Percentiles rank a stretch among this genome's conserved stretches.
Conservation (phyloP, 192 early-diverging fungal genomes). For the Coemansia umbellata region DNA sequence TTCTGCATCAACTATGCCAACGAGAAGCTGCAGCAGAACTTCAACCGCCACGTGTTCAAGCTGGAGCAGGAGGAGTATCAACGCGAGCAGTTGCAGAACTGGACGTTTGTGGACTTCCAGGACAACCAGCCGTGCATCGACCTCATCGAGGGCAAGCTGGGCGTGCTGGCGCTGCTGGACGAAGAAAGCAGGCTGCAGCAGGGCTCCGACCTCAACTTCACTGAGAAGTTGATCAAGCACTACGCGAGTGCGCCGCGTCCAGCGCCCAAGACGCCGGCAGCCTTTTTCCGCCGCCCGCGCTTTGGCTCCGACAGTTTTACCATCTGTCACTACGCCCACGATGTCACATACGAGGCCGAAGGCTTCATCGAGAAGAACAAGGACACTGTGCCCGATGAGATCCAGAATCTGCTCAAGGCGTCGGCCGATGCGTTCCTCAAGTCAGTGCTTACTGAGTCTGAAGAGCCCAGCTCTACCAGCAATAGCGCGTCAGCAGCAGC, state of each 20-base stretch:
- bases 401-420: slow-evolving; percentile 73
- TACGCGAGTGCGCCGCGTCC: slow-evolving; percentile 45
- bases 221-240: slow-evolving; percentile 86
- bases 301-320: slow-evolving; percentile 87
- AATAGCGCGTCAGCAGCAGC: neutral
- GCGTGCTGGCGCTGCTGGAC: slow-evolving; percentile 93
- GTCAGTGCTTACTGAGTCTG: slow-evolving; percentile 58
- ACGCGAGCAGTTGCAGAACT: slow-evolving; percentile 85
- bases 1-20: slow-evolving; percentile 98
- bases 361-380: slow-evolving; percentile 98
- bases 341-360: slow-evolving; percentile 90
- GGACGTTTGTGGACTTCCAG: slow-evolving; percentile 98
- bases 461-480: neutral
- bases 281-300: slow-evolving; percentile 81
- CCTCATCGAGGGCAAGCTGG: slow-evolving; percentile 93
- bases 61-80: slow-evolving; percentile 98
- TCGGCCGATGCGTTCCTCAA: slow-evolving; percentile 76
- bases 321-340: slow-evolving; percentile 92
- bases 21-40: slow-evolving; percentile 99
- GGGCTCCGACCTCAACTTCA: slow-evolving; percentile 79
- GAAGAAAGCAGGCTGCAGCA: slow-evolving; percentile 88
- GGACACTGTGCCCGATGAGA: slow-evolving; percentile 95
- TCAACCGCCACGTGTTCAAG: slow-evolving; percentile 98
- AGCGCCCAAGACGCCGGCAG: slow-evolving; percentile 17
- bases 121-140: slow-evolving; percentile 99